Conservation (phyloP, 1,139 yeast genomes). For the Magnusiomyces magnusii region DNA sequence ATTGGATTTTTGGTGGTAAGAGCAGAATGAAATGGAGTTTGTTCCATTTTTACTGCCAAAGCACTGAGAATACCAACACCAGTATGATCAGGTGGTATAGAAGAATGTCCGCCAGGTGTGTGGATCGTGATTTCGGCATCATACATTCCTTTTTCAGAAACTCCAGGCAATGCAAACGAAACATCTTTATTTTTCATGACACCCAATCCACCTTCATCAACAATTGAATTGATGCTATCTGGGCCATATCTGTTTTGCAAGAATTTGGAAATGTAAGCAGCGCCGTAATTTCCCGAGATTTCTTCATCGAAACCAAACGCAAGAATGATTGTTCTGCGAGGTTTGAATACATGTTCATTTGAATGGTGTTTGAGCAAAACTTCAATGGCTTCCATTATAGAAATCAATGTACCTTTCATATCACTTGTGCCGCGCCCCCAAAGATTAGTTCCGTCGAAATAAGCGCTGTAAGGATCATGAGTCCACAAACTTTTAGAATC, state of each 20-base stretch:
- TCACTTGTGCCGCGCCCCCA: conserved; percentile 66
- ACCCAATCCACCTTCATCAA: conserved; percentile 56
- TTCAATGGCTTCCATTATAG: conserved; percentile 54
- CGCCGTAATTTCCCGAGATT: conserved; percentile 54
- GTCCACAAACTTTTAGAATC: conserved; percentile 55
- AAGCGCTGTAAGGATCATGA: conserved; percentile 62
- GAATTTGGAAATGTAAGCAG: conserved; percentile 38
- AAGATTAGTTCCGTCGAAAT: conserved; percentile 49
- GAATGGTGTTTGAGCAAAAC: conserved; percentile 36
- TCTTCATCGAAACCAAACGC: conserved; percentile 75
- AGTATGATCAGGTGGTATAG: conserved; percentile 65
- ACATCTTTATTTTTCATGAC: conserved; percentile 38
- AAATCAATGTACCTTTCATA: conserved; percentile 52
- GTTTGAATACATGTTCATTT: conserved; percentile 35
- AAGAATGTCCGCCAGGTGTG: conserved; percentile 68
- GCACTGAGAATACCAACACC: conserved; percentile 63
- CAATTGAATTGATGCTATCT: conserved; percentile 47
- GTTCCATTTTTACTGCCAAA: conserved; percentile 44
- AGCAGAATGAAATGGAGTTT: conserved; percentile 40
- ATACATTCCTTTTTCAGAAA: conserved; percentile 60
- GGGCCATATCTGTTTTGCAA: conserved; percentile 47
- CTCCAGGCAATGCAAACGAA: conserved; percentile 50
- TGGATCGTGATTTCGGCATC: conserved; percentile 43
- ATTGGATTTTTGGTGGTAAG: conserved; percentile 46
- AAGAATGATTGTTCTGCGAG: conserved; percentile 49